Conservation (phyloP, 805 yeast species). For the Naumovozyma baii region DNA sequence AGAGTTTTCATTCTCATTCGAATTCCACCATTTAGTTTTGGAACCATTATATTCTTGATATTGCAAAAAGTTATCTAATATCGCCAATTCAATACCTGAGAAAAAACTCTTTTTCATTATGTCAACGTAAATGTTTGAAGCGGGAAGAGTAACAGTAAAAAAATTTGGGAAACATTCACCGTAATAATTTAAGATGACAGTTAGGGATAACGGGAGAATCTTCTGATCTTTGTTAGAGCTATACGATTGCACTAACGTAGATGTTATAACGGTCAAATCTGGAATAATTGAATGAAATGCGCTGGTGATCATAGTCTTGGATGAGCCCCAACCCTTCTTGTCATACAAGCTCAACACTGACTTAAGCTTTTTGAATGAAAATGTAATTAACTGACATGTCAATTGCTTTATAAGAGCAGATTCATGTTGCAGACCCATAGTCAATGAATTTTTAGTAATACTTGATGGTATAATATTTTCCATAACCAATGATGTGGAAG, state of each 20-base stretch:
- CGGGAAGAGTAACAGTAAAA: conserved; percentile 24
- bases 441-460: conserved; percentile 46
- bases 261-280: conserved; percentile 31
- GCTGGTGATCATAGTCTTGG: conserved; percentile 29
- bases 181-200: conserved; percentile 37
- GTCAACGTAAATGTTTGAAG: conserved; percentile 31
- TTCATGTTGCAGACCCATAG: conserved; percentile 47
- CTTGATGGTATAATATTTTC: conserved; percentile 60
- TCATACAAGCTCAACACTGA: conserved; percentile 31
- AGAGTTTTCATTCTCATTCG: conserved; percentile 39
- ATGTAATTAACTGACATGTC: conserved; percentile 48
- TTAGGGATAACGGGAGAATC: conserved; percentile 39
- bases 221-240: conserved; percentile 32
- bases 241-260: conserved; percentile 36
- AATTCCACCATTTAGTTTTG: conserved; percentile 75
- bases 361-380: conserved; percentile 45
- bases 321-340: conserved; percentile 34
- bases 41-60: conserved; percentile 44
- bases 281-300: conserved; percentile 37
- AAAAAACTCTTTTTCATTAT: conserved; percentile 29
- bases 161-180: conserved; percentile 32
- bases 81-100: conserved; percentile 45
- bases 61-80: conserved; percentile 52
- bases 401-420: conserved; percentile 49
- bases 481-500: conserved; percentile 32